These are phyloP conservation scores for Coemansia sp. DNA, from an alignment of 192 early-diverging fungal species.

Conservation along the genomic window DNA sequence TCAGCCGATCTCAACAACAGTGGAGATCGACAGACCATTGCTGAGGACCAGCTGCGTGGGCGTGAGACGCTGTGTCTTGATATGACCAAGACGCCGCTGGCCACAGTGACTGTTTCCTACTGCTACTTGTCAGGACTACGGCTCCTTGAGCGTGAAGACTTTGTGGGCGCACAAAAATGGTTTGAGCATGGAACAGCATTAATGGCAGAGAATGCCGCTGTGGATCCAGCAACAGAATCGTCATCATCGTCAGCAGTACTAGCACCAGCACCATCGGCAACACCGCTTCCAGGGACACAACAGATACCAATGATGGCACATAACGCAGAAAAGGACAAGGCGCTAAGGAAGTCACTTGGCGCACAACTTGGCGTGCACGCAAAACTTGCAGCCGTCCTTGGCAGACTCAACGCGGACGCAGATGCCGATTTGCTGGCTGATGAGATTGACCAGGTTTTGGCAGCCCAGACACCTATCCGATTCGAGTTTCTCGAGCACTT, in stretches of 20 bases:
- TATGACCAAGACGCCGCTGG: slow-evolving; percentile 11
- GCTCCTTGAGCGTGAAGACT: slow-evolving; percentile 29
- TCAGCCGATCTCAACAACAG: background rate
- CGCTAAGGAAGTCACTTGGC: slow-evolving; percentile 9
- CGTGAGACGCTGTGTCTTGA: slow-evolving; percentile 10
- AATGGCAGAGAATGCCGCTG: background rate
- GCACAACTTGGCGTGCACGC: slow-evolving; percentile 26
- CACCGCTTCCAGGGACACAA: background rate
- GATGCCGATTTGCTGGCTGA: slow-evolving; percentile 6
- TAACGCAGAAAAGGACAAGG: slow-evolving; percentile 34
- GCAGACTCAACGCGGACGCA: slow-evolving; percentile 16
- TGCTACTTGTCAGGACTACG: slow-evolving; percentile 44
- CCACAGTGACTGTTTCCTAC: slow-evolving; percentile 22
- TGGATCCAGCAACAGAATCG: background rate
- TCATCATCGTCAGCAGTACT: background rate
- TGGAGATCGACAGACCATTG: slow-evolving; percentile 10
- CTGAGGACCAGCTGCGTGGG: slow-evolving; percentile 23
- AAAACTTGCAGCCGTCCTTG: slow-evolving; percentile 19
- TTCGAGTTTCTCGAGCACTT: slow-evolving; percentile 48
- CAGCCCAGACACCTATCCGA: slow-evolving; percentile 22
- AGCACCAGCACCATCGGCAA: background rate
- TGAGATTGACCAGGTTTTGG: slow-evolving; percentile 26
- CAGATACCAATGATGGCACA: slow-evolving; percentile 20
- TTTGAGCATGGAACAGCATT: slow-evolving; percentile 17
- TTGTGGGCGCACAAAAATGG: slow-evolving; percentile 29